Conservation (phyloP, 169 alveolate species). For the Eimeria tenella region DNA sequence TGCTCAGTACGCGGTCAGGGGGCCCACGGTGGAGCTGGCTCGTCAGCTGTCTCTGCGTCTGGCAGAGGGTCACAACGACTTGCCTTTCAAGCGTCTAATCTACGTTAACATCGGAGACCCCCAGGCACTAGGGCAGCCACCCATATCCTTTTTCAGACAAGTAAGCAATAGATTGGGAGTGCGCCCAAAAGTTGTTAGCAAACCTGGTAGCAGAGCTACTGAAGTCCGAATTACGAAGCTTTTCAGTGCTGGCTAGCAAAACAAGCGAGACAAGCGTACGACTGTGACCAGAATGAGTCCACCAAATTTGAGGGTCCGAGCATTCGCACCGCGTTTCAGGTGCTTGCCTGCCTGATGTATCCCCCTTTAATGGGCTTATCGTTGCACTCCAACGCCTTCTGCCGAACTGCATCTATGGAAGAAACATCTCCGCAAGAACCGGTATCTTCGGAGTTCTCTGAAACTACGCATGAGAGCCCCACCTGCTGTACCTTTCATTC, state of each 20-base stretch:
- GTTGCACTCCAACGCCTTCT: slow-evolving; percentile 1
- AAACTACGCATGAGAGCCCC: not conserved
- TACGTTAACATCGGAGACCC: slow-evolving; percentile 85
- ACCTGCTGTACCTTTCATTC: not conserved
- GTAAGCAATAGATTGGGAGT: slow-evolving; percentile 22
- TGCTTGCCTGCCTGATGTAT: slow-evolving; percentile 65
- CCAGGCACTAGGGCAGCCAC: slow-evolving; percentile 84
- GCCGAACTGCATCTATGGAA: slow-evolving; percentile 1
- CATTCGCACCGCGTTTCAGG: not conserved
- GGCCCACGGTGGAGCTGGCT: slow-evolving; percentile 70
- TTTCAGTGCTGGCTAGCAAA: no score
- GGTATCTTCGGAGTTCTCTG: not conserved
- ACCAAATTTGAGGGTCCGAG: no score
- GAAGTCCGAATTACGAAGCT: no score
- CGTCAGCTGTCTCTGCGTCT: slow-evolving; percentile 50
- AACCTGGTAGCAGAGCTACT: no score
- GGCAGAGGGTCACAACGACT: not conserved
- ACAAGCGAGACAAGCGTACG: no score
- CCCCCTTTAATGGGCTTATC: slow-evolving; percentile 69
- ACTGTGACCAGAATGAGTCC: no score
- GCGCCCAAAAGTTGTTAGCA: no score
- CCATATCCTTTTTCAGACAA: slow-evolving; percentile 83
- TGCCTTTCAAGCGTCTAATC: slow-evolving; percentile 73
- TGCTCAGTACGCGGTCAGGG: slow-evolving; percentile 78
- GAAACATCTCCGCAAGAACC: slow-evolving; percentile 1